These are phyloP conservation scores for Penicillium riverlandense DNA, from an alignment of 495 filamentous ascomycete species.

Conservation along the genomic window DNA sequence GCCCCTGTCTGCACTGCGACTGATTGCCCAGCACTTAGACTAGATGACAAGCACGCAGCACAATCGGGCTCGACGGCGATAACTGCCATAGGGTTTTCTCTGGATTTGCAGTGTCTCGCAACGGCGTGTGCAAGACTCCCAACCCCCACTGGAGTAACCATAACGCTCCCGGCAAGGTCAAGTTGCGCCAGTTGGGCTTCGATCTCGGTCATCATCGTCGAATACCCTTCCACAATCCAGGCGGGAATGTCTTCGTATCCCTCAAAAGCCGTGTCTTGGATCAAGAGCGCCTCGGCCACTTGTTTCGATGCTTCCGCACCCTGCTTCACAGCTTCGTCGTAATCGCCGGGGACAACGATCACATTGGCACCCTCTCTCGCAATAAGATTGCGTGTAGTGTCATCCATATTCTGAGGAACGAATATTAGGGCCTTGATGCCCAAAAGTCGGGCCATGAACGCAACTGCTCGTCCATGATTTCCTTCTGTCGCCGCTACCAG, in stretches of 20 bases:
- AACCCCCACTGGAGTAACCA: constrained; percentile 56
- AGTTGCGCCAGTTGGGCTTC: constrained; percentile 43
- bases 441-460: constrained; percentile 54
- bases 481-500: constrained; percentile 58
- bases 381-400: constrained; percentile 45
- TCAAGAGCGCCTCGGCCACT: constrained; percentile 37
- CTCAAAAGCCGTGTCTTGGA: constrained; percentile 58
- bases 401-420: constrained; percentile 48
- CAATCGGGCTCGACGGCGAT: constrained; percentile 58
- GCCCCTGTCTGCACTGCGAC: constrained; percentile 37
- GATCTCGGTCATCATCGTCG: constrained; percentile 57
- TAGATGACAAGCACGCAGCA: constrained; percentile 50
- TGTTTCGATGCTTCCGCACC: constrained; percentile 28
- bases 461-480: constrained; percentile 66
- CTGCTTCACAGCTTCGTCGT: constrained; percentile 50
- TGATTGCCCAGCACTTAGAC: constrained; percentile 37
- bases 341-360: constrained; percentile 43
- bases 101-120: constrained; percentile 47
- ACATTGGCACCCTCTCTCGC: constrained; percentile 50
- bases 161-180: constrained; percentile 24
- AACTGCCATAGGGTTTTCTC: constrained; percentile 25
- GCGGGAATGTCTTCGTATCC: constrained; percentile 56
- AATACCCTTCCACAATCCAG: constrained; percentile 71
- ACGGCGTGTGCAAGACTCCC: constrained; percentile 60
- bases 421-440: constrained; percentile 44